Evolutionary conservation across 495 filamentous ascomycete genomes (phyloP).

Genomic region (Lentithecium fluviatile): DNA sequence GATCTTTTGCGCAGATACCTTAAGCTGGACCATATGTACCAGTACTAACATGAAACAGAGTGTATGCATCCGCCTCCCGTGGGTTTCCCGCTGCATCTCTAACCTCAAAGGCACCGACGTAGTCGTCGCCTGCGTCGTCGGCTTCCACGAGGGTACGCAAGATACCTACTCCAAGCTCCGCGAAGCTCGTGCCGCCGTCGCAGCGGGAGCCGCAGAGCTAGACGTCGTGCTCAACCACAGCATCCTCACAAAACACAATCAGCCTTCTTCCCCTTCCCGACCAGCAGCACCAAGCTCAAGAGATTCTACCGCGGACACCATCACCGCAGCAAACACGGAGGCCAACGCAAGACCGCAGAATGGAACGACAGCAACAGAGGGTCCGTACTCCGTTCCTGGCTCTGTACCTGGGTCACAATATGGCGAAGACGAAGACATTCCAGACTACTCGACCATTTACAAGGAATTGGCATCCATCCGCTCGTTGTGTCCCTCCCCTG

Average conservation of each 20-base stretch:
- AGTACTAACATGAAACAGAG: conserved; percentile 40
- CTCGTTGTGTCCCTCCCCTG: conserved; percentile 50
- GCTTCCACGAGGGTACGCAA: conserved; percentile 65
- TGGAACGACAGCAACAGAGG: conserved; percentile 10
- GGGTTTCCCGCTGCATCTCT: conserved; percentile 54
- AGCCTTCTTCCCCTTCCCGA: background rate
- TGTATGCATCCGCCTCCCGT: conserved; percentile 58
- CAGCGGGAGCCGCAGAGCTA: conserved; percentile 60
- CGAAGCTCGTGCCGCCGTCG: conserved; percentile 49
- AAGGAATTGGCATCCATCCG: conserved; percentile 58
- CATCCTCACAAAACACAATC: conserved; percentile 46
- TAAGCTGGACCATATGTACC: background rate
- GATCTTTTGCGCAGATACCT: conserved; percentile 2
- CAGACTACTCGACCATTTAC: conserved; percentile 54
- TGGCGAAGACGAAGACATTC: conserved; percentile 1
- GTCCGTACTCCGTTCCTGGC: conserved; percentile 23
- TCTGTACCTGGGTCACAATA: background rate
- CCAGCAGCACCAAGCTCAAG: background rate
- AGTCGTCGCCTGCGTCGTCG: conserved; percentile 62
- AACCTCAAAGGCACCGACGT: conserved; percentile 53
- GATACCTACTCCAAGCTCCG: conserved; percentile 52
- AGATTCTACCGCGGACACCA: conserved; percentile 17
- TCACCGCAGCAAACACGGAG: conserved; percentile 27
- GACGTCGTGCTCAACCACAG: conserved; percentile 68
- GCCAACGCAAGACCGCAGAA: conserved; percentile 21